These are phyloP conservation scores for Tolypocladium ovalisporum DNA, from an alignment of 2,329 filamentous ascomycete genomes.

Conservation along the genomic window DNA sequence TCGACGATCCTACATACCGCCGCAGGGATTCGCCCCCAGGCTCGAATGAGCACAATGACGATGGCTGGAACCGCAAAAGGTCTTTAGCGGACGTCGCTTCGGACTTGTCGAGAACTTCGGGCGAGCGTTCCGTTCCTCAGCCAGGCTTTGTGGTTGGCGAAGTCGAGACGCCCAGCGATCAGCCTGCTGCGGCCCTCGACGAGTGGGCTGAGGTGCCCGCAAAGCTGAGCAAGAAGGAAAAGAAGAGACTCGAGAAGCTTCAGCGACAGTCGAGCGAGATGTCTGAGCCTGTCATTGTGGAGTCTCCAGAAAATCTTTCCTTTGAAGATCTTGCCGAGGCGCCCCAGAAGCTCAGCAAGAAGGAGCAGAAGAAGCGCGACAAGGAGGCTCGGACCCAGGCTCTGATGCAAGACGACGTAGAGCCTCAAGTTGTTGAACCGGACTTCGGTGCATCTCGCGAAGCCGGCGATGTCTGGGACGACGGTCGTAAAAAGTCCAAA, in stretches of 20 bases:
- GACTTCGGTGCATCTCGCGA: conserved; percentile 10
- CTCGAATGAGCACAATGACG: conserved; percentile 35
- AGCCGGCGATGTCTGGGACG: conserved; percentile 11
- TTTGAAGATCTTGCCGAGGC: conserved; percentile 14
- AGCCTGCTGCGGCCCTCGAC: conserved; percentile 10
- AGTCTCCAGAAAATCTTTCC: conserved; percentile 3
- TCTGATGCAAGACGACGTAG: conserved; percentile 15
- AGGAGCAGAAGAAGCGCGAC: conserved; percentile 30
- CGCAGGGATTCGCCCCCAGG: conserved; percentile 53
- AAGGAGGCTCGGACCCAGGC: conserved; percentile 18
- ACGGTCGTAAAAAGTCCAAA: conserved; percentile 12
- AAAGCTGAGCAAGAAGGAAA: conserved; percentile 36
- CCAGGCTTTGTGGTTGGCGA: conserved; percentile 38
- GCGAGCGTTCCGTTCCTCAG: conserved; percentile 13
- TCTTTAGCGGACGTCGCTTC: conserved; percentile 38
- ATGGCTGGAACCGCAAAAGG: conserved; percentile 30
- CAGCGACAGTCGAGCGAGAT: conserved; percentile 4
- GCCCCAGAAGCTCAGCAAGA: conserved; percentile 17
- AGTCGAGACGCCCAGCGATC: conserved; percentile 28
- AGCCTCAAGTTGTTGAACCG: conserved; percentile 6
- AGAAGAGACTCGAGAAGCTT: conserved; percentile 34
- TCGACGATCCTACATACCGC: conserved; percentile 53
- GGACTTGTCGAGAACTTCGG: conserved; percentile 18
- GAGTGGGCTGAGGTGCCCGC: conserved; percentile 13
- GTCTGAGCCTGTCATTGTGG: conserved; percentile 1